Evolutionary conservation across 306 rosid species (phyloP), one percentile per base, ranked within the genome.

Genomic region (Crotalaria pallida): DNA sequence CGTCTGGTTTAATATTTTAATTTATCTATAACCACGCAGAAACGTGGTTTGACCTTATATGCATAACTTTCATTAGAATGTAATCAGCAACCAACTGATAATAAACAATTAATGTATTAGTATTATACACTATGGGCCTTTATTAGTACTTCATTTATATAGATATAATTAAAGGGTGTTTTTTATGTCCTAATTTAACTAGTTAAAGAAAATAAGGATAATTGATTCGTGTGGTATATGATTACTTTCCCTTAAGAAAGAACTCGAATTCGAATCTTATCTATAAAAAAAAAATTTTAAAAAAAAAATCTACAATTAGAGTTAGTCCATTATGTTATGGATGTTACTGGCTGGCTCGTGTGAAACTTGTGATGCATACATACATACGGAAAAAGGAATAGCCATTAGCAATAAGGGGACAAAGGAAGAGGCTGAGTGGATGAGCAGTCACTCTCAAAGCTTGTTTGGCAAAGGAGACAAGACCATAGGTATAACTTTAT

Each of bases 341-440:
- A n/a, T n/a, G n/a, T n/a, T n/a, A n/a, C n/a, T n/a, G n/a, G n/a
- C n/a, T n/a, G n/a, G n/a, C n/a, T n/a, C n/a, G n/a, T n/a, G n/a
- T n/a, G n/a, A n/a, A n/a, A n/a, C n/a, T 8, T 34, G 41, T 34
- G 11, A 34, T 8, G 5, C 31, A 31, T 31, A 31, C 7, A 5
- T 31, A 19, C 31, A 73, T 34, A 47, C 57, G 17, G 45, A 40
- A 50, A 43, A 49, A 73, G 71, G 60, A 67, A 59, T 52, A 58
- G 69, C 21, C 65, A 68, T 71, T 49, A 49, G 52, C 41, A 8
- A 57, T 22, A 22, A 21, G 47, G 76, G 66, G 70, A 84, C 79
- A 87, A 87, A 48, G 77, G 81, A 45, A 70, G 81, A 71, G 86
- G 85, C 81, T 77, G 60, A 40, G 88, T 72, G 75, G 87, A 86